Evolutionary conservation across 768 basidiomycete genomes (phyloP).

Genomic region (Agaricus sinodeliciosus): DNA sequence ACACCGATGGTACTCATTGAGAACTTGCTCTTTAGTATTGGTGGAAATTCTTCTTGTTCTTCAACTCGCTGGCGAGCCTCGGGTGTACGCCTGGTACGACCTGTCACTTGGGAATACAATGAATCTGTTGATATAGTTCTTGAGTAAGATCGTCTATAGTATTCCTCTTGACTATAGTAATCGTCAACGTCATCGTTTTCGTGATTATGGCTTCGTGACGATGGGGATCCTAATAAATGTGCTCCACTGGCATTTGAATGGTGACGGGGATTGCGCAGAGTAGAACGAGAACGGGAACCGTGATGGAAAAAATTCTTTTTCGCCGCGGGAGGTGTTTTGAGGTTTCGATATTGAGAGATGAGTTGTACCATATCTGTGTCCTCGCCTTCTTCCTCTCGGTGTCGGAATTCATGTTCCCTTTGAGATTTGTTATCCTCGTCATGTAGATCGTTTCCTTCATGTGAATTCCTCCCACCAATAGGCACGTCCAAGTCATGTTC

Average conservation of each 20-base stretch:
- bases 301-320: conserved; percentile 1
- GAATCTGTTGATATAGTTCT: conserved; percentile 45
- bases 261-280: neutral
- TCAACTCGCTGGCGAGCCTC: conserved; percentile 59
- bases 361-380: conserved; percentile 40
- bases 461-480: neutral
- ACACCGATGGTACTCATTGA: conserved; percentile 35
- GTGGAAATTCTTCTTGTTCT: neutral
- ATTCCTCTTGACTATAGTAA: conserved; percentile 2
- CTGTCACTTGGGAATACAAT: conserved; percentile 66
- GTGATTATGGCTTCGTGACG: neutral
- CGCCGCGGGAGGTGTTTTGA: conserved; percentile 6
- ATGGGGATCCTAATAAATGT: neutral
- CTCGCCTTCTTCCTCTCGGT: conserved; percentile 35
- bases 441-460: conserved; percentile 14
- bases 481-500: neutral
- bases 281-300: conserved; percentile 1
- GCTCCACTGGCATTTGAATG: neutral
- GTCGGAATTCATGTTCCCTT: conserved; percentile 20
- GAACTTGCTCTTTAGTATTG: conserved; percentile 33
- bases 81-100: conserved; percentile 48
- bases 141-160: conserved; percentile 34
- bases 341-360: conserved; percentile 35
- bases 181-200: neutral
- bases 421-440: too few species aligned